Base-by-base conservation (phyloP, 768 basidiomycete species). In the Serpula lacrymans region DNA sequence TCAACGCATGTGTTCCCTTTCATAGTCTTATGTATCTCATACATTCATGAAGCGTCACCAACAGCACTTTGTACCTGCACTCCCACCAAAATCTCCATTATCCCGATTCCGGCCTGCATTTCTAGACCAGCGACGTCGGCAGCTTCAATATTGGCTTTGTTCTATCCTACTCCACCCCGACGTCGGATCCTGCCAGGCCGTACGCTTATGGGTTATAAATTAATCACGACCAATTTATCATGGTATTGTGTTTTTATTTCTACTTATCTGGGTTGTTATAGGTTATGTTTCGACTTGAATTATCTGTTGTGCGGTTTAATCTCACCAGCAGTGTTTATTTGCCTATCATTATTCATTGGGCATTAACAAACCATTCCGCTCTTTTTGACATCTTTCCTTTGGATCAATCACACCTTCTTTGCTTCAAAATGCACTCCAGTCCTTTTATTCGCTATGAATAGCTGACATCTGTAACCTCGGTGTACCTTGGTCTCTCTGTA, bases 61-160 rank as follows among this genome's bases (percentile, higher is more conserved):
- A 32, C 68, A 67, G 11, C 59, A 65, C 14, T 68, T 69, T 36
- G 59, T 88, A 12, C 84, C 84, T 2, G 34, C 64, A 2, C 70
- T 88, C 4, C 85, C 84, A 0, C 82, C 85, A 0, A 88, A 87
- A 62, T 71, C 76, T 0, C 77, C 84, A 0, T 64, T 86, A 1
- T 71, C 83, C 1, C 76, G 79, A 17, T 86, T 82, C 52, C 67
- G 85, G 9, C 74, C 79, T 0, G 75, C 73, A 1, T 87, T 88
- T 59, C 73, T 87, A 3, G 82, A 86, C 35, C 69, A 69, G 10
- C 69, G 84, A 9, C 68, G 82, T 6, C 69, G 74, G 25, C 68
- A 69, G 10, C 66, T 86, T 3, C 75, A 86, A 54, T 73, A 76
- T 42, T 88, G 82, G 81, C 76, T 88, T 2, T 71, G 76, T 0